Percentiles rank a stretch among this genome's conserved stretches.
phyloP scores from a whole-genome alignment of 148 eudicot genomes.

The Silene uniflora region DNA sequence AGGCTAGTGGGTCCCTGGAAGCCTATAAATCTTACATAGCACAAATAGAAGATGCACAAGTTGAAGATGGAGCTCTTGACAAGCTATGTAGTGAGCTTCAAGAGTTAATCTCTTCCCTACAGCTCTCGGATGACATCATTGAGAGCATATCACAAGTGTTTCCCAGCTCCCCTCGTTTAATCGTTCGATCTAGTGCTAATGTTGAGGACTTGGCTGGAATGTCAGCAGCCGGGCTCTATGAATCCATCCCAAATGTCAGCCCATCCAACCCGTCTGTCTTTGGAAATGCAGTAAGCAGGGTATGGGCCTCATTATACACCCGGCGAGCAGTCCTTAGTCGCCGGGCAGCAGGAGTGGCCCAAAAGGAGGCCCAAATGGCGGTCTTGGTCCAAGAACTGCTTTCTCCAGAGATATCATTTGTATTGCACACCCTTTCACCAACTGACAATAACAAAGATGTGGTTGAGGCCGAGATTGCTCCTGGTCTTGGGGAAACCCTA shows the following conservation, averaged over 20 bases:
- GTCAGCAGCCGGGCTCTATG: slow-evolving; percentile 98
- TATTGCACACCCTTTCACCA: slow-evolving; percentile 85
- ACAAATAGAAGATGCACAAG: slow-evolving; percentile 68
- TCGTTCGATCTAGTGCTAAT: slow-evolving; percentile 94
- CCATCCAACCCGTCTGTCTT: slow-evolving; percentile 63
- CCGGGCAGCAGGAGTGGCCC: slow-evolving; percentile 66
- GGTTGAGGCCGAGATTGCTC: slow-evolving; percentile 85
- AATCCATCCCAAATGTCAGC: slow-evolving; percentile 87
- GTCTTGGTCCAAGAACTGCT: slow-evolving; percentile 88
- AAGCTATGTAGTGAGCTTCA: slow-evolving; percentile 58
- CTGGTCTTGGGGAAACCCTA: slow-evolving; percentile 91
- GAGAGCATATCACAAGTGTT: slow-evolving; percentile 44
- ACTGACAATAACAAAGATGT: slow-evolving; percentile 51
- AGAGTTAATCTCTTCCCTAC: slow-evolving; percentile 55
- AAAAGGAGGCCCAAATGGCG: slow-evolving; percentile 74
- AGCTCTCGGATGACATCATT: slow-evolving; percentile 39
- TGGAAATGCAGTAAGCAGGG: slow-evolving; percentile 59
- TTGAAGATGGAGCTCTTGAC: slow-evolving; percentile 69
- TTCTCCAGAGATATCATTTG: slow-evolving; percentile 75
- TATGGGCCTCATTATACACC: slow-evolving; percentile 95
- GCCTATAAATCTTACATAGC: slow-evolving; percentile 45
- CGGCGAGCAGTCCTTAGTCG: slow-evolving; percentile 90
- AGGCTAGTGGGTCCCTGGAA: slow-evolving; percentile 44
- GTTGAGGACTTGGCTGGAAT: slow-evolving; percentile 95
- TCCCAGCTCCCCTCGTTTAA: slow-evolving; percentile 45